These are phyloP conservation scores for Pythium phragmiticola DNA, from an alignment of 352 stramenopile species.

Conservation along the genomic window DNA sequence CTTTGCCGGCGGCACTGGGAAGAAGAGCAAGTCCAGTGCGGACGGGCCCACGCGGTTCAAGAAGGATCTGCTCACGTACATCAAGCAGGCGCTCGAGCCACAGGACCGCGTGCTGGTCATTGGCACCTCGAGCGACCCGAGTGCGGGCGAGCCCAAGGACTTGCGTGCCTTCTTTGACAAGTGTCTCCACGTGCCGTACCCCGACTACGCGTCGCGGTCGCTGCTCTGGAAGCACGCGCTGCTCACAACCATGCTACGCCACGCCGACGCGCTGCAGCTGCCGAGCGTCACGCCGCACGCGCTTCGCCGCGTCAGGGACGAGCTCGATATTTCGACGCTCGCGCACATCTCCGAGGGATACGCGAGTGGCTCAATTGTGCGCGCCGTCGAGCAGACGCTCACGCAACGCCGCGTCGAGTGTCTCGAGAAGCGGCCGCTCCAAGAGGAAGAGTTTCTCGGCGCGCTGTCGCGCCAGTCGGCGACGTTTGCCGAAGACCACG, in stretches of 20 bases:
- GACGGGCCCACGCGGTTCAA: slow-evolving; percentile 88
- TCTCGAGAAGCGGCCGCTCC: slow-evolving; percentile 73
- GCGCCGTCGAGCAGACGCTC: slow-evolving; percentile 72
- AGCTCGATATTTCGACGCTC: slow-evolving; percentile 87
- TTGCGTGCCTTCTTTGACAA: slow-evolving; percentile 92
- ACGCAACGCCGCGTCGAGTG: slow-evolving; percentile 75
- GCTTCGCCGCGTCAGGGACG: slow-evolving; percentile 35
- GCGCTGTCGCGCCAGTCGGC: slow-evolving; percentile 62
- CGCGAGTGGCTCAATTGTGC: slow-evolving; percentile 81
- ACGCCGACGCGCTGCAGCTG: slow-evolving; percentile 33
- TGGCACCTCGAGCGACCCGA: slow-evolving; percentile 83
- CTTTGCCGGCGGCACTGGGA: slow-evolving; percentile 66
- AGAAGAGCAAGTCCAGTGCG: slow-evolving; percentile 80
- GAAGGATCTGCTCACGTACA: slow-evolving; percentile 92
- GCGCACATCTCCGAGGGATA: slow-evolving; percentile 92
- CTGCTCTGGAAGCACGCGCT: slow-evolving; percentile 89
- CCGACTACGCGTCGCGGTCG: slow-evolving; percentile 89
- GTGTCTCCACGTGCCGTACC: slow-evolving; percentile 91
- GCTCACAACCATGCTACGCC: slow-evolving; percentile 40
- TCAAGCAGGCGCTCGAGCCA: slow-evolving; percentile 86
- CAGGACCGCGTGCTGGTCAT: slow-evolving; percentile 92
- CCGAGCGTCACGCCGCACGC: not conserved
- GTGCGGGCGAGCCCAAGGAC: slow-evolving; percentile 81
- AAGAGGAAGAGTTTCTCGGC: slow-evolving; percentile 87
- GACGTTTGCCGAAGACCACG: slow-evolving; percentile 68